A percentile compares a stretch with the other conserved stretches of the same genome.
phyloP scores from a whole-genome alignment of 805 yeast genomes.

The Hyphopichia homilentoma region DNA sequence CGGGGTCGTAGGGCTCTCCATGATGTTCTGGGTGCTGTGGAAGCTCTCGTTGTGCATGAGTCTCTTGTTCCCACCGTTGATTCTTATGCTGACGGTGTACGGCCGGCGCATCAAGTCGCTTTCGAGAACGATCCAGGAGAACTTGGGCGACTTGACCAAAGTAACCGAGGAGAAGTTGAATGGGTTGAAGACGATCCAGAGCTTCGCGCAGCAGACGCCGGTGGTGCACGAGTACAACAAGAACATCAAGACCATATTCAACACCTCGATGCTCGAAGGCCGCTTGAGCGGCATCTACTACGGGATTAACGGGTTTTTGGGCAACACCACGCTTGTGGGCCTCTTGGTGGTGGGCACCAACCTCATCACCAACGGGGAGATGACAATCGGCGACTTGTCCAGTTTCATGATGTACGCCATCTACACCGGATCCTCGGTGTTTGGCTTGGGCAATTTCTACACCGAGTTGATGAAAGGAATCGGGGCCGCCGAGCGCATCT shows the following conservation, averaged over 20 bases:
- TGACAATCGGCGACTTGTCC: conserved; percentile 84
- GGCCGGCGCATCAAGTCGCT: conserved; percentile 75
- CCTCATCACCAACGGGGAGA: conserved; percentile 71
- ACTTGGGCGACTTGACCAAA: conserved; percentile 80
- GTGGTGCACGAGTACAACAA: conserved; percentile 74
- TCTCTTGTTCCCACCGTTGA: conserved; percentile 77
- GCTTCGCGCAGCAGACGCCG: conserved; percentile 78
- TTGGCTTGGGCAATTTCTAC: conserved; percentile 86
- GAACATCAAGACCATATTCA: conserved; percentile 62
- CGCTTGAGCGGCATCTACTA: conserved; percentile 69
- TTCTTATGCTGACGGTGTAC: conserved; percentile 73
- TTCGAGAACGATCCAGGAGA: conserved; percentile 75
- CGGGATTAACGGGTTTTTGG: conserved; percentile 79
- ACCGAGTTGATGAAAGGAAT: conserved; percentile 96
- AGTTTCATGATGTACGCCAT: conserved; percentile 95
- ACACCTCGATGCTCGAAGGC: conserved; percentile 78
- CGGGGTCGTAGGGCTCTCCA: conserved; percentile 80
- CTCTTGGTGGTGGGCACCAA: conserved; percentile 76
- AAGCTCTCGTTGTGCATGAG: conserved; percentile 80
- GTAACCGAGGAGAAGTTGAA: conserved; percentile 89
- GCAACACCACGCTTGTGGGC: conserved; percentile 76
- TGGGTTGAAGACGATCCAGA: conserved; percentile 82
- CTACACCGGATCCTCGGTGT: conserved; percentile 88
- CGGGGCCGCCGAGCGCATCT: conserved; percentile 90
- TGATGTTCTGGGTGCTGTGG: conserved; percentile 88